Conservation (phyloP, 2,329 filamentous ascomycete species). For the Hirsutella thompsonii region DNA sequence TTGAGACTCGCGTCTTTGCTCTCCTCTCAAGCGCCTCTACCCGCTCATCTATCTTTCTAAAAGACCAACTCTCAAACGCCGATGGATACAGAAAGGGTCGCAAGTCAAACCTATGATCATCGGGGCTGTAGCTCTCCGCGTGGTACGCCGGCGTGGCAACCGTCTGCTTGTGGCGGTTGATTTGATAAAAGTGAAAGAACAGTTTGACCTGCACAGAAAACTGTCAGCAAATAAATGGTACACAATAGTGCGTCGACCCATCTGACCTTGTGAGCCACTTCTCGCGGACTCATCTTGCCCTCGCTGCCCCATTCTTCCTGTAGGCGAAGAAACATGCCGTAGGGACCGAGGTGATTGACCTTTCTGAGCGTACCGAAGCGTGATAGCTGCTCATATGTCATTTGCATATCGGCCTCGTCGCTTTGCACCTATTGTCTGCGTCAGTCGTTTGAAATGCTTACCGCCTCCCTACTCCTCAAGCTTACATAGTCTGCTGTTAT, state of each 20-base stretch:
- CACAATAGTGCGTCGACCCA: too few species aligned
- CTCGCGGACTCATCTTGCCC: too few species aligned
- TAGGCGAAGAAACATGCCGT: constrained; percentile 24
- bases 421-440: background rate
- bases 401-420: constrained; percentile 20
- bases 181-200: constrained; percentile 36
- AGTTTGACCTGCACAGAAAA: constrained; percentile 20
- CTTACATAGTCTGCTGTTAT: constrained; percentile 18
- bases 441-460: too few species aligned
- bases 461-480: constrained; percentile 6
- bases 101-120: constrained; percentile 26
- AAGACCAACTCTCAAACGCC: constrained; percentile 17
- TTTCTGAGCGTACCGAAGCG: constrained; percentile 25
- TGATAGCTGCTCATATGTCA: constrained; percentile 28
- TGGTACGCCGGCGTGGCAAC: constrained; percentile 45
- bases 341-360: constrained; percentile 27
- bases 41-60: constrained; percentile 25
- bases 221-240: too few species aligned
- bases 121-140: constrained; percentile 14
- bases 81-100: constrained; percentile 26
- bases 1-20: background rate
- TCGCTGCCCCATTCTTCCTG: constrained; percentile 19
- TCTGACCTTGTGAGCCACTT: too few species aligned
- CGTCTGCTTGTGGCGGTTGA: constrained; percentile 55
- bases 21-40: constrained; percentile 19